Evolutionary conservation across 768 basidiomycete genomes (phyloP).

Genomic region (Tulasnella sp.): DNA sequence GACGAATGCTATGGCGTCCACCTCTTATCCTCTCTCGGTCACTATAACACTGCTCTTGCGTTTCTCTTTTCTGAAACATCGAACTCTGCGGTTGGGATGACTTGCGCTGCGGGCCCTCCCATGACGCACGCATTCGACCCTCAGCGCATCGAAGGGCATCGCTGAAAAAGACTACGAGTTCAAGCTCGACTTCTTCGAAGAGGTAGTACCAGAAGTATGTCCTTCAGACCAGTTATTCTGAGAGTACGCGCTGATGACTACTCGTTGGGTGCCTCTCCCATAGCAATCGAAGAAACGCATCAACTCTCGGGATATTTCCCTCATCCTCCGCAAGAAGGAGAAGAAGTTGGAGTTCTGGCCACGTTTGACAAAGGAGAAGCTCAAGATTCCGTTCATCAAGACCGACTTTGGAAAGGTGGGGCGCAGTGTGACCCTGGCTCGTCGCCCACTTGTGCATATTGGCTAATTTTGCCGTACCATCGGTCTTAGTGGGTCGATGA

Average conservation of each 20-base stretch:
- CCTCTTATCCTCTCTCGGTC: neutral
- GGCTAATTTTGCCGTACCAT: constrained; percentile 11
- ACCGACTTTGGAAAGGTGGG: constrained; percentile 78
- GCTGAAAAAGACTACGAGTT: constrained; percentile 69
- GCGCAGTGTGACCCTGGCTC: constrained; percentile 15
- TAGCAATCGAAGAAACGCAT: constrained; percentile 60
- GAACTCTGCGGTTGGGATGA: neutral
- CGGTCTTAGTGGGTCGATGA: constrained; percentile 77
- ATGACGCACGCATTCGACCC: neutral
- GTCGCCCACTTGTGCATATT: neutral
- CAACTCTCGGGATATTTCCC: constrained; percentile 61
- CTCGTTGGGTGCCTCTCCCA: neutral
- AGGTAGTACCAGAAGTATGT: constrained; percentile 71
- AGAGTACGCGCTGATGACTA: neutral
- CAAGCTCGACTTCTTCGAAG: constrained; percentile 67
- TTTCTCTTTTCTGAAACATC: neutral
- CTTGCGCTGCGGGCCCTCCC: neutral
- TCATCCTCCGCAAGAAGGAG: constrained; percentile 79
- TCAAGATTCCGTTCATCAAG: constrained; percentile 77
- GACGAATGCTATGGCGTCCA: neutral
- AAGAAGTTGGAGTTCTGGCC: constrained; percentile 81
- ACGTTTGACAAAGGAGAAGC: constrained; percentile 83
- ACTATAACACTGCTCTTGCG: neutral
- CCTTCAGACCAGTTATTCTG: neutral
- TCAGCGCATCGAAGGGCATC: constrained; percentile 40